Evolutionary conservation across 2,329 filamentous ascomycete genomes (phyloP).

Genomic region (Penicillium sp.): DNA sequence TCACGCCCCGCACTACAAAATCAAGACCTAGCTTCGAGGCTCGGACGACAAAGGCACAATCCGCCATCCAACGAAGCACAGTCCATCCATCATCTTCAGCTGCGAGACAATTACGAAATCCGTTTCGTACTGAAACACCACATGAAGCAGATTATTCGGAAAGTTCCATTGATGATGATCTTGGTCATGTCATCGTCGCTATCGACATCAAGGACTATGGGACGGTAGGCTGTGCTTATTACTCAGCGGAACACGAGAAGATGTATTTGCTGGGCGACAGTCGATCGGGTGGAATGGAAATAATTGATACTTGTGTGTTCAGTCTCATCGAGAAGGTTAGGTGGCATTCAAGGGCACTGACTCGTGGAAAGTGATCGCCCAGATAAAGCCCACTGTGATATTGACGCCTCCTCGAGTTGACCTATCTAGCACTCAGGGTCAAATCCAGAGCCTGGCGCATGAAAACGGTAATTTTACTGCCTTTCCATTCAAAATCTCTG

Average conservation of each 20-base stretch:
- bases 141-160: slow-evolving; percentile 31
- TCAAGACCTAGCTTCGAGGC: slow-evolving; percentile 2
- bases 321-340: not conserved
- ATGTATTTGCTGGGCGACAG: slow-evolving; percentile 78
- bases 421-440: slow-evolving; percentile 34
- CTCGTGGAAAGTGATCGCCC: slow-evolving; percentile 55
- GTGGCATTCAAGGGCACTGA: not conserved
- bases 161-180: slow-evolving; percentile 47
- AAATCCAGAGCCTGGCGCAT: slow-evolving; percentile 46
- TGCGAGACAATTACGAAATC: slow-evolving; percentile 8
- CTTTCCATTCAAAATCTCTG: not conserved
- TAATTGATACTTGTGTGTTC: slow-evolving; percentile 58
- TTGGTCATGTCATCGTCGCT: slow-evolving; percentile 75
- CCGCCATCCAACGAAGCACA: not conserved
- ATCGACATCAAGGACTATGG: slow-evolving; percentile 70
- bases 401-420: slow-evolving; percentile 59
- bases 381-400: slow-evolving; percentile 62
- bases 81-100: slow-evolving; percentile 4
- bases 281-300: slow-evolving; percentile 64
- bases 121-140: slow-evolving; percentile 5
- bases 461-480: slow-evolving; percentile 25
- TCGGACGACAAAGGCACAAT: slow-evolving; percentile 5
- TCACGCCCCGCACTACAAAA: slow-evolving; percentile 13
- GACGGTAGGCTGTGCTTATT: slow-evolving; percentile 81
- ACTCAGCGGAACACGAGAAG: slow-evolving; percentile 66